These are phyloP conservation scores for Dunaliella primolecta DNA, from an alignment of 139 green algal genomes.

Conservation along the genomic window DNA sequence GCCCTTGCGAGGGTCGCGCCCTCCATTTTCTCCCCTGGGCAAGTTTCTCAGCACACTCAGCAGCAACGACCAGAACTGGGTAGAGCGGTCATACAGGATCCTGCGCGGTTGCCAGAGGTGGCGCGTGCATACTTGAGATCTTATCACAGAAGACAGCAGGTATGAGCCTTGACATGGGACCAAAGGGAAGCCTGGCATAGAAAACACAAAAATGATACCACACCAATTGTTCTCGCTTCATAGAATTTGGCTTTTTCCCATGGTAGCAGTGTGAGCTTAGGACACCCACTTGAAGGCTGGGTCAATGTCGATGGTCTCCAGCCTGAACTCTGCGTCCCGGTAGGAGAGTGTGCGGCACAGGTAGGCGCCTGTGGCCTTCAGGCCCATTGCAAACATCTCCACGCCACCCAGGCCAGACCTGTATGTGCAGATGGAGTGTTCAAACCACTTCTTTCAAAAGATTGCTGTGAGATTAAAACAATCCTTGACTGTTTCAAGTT, in stretches of 20 bases:
- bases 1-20: conserved; percentile 15
- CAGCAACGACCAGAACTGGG: conserved; percentile 66
- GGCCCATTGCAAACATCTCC: conserved; percentile 73
- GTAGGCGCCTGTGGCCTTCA: conserved; percentile 79
- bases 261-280: too few species aligned
- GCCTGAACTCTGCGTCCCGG: conserved; percentile 21
- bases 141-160: too few species aligned
- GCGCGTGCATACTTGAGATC: too few species aligned
- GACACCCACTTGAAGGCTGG: conserved; percentile 16
- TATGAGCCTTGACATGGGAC: too few species aligned
- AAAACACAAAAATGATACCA: too few species aligned
- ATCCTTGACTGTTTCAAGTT: too few species aligned
- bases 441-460: too few species aligned
- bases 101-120: conserved; percentile 14
- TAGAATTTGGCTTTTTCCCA: too few species aligned
- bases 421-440: conserved; percentile 19
- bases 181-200: too few species aligned
- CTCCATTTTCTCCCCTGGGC: not conserved
- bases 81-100: conserved; percentile 70
- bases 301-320: conserved; percentile 49
- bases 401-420: conserved; percentile 64
- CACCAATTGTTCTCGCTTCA: too few species aligned
- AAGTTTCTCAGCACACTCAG: conserved; percentile 42
- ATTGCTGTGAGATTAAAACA: too few species aligned
- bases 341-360: conserved; percentile 78